Evolutionary conservation across 352 stramenopile species (phyloP), one percentile per base, ranked within the genome.

Genomic region (Globisporangium ultimum): DNA sequence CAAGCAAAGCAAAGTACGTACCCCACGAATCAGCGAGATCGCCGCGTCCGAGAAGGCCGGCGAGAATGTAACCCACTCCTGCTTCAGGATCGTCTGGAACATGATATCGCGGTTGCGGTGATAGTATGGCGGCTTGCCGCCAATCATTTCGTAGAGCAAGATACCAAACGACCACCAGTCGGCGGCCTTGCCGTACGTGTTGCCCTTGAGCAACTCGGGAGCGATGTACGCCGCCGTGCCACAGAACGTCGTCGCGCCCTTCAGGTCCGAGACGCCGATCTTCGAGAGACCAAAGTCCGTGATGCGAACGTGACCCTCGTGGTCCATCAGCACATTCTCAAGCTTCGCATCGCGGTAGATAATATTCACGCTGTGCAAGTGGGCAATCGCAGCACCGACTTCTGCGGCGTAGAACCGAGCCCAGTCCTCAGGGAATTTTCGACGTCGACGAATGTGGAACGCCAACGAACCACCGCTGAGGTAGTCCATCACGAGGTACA

Each of bases 311-410:
- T 98, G 93, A 3, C 94, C 93, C 65, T 97, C 81, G 58, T 95
- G 87, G 63, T 98, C 94, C 75, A 98, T 89, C 38, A 98, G 71
- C 48, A 98, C 87, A 55, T 98, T 98, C 61, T 98, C 94, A 17
- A 97, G 80, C 75, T 98, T 98, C 13, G 96, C 88, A 66, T 98
- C 94, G 59, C 94, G 93, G 60, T 97, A 97, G 67, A 99, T 96
- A 63, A 98, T 98, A 71, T 97, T 95, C 22, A 96, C 77, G 36
- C 84, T 91, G 68, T 98, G 94, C 51, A 98, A 67, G 60, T 98
- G 93, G 61, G 83, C 71, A 55, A 97, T 90, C 53, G 86, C 83
- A 46, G 78, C 72, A 59, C 84, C 88, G 51, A 99, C 98, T 72
- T 99, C 96, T 3, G 97, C 90, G 6, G 86, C 89, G 66, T 97